phyloP scores from a whole-genome alignment of 805 yeast genomes.

The Middelhovenomyces tepae region DNA sequence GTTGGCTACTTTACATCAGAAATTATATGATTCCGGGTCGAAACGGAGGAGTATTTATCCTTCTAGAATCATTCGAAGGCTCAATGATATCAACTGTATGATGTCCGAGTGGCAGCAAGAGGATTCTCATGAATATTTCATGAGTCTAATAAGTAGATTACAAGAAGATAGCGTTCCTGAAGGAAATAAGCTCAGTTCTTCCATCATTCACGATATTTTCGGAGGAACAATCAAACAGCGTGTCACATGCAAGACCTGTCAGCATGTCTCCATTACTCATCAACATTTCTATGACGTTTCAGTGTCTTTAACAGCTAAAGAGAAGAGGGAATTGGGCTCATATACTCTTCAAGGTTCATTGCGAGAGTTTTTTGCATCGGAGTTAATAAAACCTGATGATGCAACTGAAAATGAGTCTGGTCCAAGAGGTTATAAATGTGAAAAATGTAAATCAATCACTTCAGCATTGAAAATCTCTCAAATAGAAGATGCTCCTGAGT shows the following conservation, averaged over 20 bases:
- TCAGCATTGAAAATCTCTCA: conserved; percentile 68
- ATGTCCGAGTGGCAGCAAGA: conserved; percentile 98
- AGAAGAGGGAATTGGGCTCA: conserved; percentile 19
- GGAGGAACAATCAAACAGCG: conserved; percentile 84
- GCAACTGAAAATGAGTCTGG: conserved; percentile 39
- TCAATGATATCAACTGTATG: conserved; percentile 86
- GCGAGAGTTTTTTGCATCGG: conserved; percentile 74
- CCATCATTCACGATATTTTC: conserved; percentile 84
- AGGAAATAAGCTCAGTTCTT: conserved; percentile 72
- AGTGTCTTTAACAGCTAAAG: conserved; percentile 50
- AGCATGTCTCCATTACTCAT: conserved; percentile 73
- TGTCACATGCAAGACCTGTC: conserved; percentile 76
- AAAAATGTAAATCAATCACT: conserved; percentile 68
- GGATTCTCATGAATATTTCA: conserved; percentile 93
- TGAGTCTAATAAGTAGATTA: conserved; percentile 78
- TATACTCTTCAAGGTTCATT: conserved; percentile 71
- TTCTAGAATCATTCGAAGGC: conserved; percentile 55
- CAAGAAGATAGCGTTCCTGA: conserved; percentile 91
- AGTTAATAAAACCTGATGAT: conserved; percentile 55
- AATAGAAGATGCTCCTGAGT: conserved; percentile 79
- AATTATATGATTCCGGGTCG: conserved; percentile 20
- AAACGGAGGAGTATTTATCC: conserved; percentile 53
- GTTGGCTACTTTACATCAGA: conserved; percentile 22
- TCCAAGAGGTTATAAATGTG: conserved; percentile 85
- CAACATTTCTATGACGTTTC: conserved; percentile 94